These are phyloP conservation scores for Chaetothyriales sp. DNA, from an alignment of 2,329 filamentous ascomycete species.

Conservation along the genomic window DNA sequence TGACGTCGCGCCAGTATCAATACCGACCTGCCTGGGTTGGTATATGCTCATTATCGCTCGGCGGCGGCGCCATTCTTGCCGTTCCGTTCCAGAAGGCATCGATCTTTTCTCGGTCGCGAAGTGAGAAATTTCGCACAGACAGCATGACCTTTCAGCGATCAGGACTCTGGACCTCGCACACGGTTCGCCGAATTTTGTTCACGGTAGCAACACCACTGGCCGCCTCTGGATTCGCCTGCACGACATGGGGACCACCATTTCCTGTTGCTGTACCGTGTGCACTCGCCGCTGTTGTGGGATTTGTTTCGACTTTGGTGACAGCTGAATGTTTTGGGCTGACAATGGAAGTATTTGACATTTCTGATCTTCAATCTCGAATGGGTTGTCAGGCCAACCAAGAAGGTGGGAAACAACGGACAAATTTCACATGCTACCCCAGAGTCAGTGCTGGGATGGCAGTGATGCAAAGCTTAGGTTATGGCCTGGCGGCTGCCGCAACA, in stretches of 20 bases:
- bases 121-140: conserved; percentile 44
- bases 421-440: conserved; percentile 62
- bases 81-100: conserved; percentile 61
- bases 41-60: conserved; percentile 48
- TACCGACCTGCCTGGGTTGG: conserved; percentile 52
- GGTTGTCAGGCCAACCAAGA: conserved; percentile 39
- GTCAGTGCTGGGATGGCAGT: conserved; percentile 56
- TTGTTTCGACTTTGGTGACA: conserved; percentile 56
- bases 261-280: conserved; percentile 49
- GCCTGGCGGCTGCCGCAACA: conserved; percentile 53
- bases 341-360: conserved; percentile 73
- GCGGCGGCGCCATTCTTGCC: conserved; percentile 53
- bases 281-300: conserved; percentile 52
- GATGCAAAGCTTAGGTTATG: conserved; percentile 53
- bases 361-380: conserved; percentile 59
- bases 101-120: conserved; percentile 50
- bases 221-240: conserved; percentile 51
- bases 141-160: conserved; percentile 51
- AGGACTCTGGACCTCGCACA: conserved; percentile 55
- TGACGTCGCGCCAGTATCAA: conserved; percentile 54
- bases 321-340: conserved; percentile 62
- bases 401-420: conserved; percentile 33
- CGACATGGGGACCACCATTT: conserved; percentile 47
- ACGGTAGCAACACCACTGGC: conserved; percentile 51
- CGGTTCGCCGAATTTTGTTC: conserved; percentile 53